phyloP scores from a whole-genome alignment of 2,329 filamentous ascomycete genomes.

The Scleromitrula shiraiana region DNA sequence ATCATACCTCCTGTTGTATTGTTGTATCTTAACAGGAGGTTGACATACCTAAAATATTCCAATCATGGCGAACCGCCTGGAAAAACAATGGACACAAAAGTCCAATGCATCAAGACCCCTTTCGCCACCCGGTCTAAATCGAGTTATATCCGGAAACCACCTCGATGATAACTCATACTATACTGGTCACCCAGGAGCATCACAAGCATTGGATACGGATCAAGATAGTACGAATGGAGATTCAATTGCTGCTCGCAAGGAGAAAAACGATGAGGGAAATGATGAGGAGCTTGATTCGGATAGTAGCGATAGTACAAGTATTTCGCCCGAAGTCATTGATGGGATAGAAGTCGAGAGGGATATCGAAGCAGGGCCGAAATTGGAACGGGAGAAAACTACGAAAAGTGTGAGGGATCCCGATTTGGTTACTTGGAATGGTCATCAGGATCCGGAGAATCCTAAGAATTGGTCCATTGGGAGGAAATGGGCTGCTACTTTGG shows the following conservation, averaged over 20 bases:
- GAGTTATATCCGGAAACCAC: conserved; percentile 19
- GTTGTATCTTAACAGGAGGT: too few species aligned
- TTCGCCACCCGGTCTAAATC: conserved; percentile 10
- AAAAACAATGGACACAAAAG: conserved; percentile 1
- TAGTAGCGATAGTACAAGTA: conserved; percentile 1
- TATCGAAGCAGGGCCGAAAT: conserved; percentile 16
- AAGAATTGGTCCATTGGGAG: conserved; percentile 22
- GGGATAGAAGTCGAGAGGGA: conserved; percentile 22
- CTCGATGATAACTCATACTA: conserved; percentile 18
- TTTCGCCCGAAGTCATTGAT: conserved; percentile 20
- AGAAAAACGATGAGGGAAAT: not conserved
- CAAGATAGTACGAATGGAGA: not conserved
- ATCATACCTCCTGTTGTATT: too few species aligned
- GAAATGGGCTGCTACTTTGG: conserved; percentile 43
- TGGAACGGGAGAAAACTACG: conserved; percentile 17
- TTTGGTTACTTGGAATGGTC: conserved; percentile 23
- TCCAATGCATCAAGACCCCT: conserved; percentile 9
- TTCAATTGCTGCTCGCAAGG: not conserved
- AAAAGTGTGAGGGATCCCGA: conserved; percentile 22
- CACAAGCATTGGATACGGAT: not conserved
- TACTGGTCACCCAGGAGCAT: not conserved
- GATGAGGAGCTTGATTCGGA: conserved; percentile 9
- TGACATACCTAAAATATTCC: too few species aligned
- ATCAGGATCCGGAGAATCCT: conserved; percentile 22
- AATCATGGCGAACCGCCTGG: not conserved